Evolutionary conservation across 495 filamentous ascomycete species (phyloP), one percentile per base, ranked within the genome.

Genomic region (Letharia lupina): DNA sequence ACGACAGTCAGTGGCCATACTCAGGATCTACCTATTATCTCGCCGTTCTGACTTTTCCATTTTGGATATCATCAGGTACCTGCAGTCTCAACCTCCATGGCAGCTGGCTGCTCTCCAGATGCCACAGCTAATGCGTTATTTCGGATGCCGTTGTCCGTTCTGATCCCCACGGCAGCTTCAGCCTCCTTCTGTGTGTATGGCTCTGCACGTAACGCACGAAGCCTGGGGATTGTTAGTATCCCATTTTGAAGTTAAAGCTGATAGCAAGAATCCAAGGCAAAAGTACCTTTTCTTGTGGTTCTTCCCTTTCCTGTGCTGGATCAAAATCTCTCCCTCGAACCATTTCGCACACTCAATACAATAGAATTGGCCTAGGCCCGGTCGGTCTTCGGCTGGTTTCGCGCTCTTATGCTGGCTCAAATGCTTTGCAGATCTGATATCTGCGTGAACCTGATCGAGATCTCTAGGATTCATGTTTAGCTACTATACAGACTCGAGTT

Each of bases 311-410:
- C 77, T 79, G 75, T 98, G 94, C 39, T 82, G 77, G 39, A 84
- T 80, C 66, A 96, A 78, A 71, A 87, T 76, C 61, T 95, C 91
- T 63, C 86, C 88, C 77, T 97, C 94, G 75, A 93, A 97, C 87
- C 89, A 97, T 79, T 96, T 97, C 48, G 92, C 86, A 72, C 93
- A 98, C 77, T 96, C 90, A n/a, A 89, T 80, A 75, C 93, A 98
- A 74, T 96, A 96, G 68, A 84, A 87, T 71, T 81, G 78, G 8
- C 93, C 93, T 39, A 96, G 78, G 0, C 86, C 93, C 10, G 93
- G 94, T 20, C 94, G 82, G 70, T 97, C 93, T 73, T 96, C 93
- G 28, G 83, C 77, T 37, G 89, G 87, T 70, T 96, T 93, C 57
- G 86, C 81, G 41, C 84, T 83, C 71, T 91, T 90, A 81, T 87